These are phyloP conservation scores for Primulina tabacum DNA, from an alignment of 257 asterid genomes.

Conservation along the genomic window DNA sequence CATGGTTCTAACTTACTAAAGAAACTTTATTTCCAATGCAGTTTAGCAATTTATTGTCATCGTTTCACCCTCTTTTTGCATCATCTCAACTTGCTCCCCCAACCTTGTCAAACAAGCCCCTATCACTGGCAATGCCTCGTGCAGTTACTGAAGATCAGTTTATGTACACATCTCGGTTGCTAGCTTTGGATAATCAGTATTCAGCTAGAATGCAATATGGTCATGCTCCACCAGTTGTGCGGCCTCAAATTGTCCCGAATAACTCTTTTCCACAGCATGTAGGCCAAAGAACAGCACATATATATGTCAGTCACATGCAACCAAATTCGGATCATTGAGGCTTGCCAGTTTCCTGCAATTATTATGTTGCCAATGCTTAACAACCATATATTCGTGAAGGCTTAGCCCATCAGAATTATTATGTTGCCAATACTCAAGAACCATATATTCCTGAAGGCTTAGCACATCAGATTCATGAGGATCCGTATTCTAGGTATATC, in stretches of 20 bases:
- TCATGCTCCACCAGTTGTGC: constrained; percentile 23
- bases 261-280: constrained; percentile 31
- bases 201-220: constrained; percentile 27
- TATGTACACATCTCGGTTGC: constrained; percentile 23
- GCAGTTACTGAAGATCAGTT: constrained; percentile 29
- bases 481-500: constrained; percentile 42
- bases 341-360: constrained; percentile 22
- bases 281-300: constrained; percentile 31
- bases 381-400: constrained; percentile 21
- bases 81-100: constrained; percentile 27
- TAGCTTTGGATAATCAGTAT: constrained; percentile 27
- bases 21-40: constrained; percentile 23
- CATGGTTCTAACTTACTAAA: constrained; percentile 6
- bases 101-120: constrained; percentile 27
- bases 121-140: constrained; percentile 27
- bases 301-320: constrained; percentile 25
- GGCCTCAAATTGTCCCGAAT: constrained; percentile 24
- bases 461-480: no score
- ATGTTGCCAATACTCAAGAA: no score
- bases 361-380: constrained; percentile 30
- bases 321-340: constrained; percentile 30
- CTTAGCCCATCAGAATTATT: constrained; percentile 17
- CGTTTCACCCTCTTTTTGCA: constrained; percentile 48
- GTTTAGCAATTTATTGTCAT: constrained; percentile 54
- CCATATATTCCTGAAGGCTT: no score